Base-by-base conservation (phyloP, 345 rosid species). In the Durio zibethinus region DNA sequence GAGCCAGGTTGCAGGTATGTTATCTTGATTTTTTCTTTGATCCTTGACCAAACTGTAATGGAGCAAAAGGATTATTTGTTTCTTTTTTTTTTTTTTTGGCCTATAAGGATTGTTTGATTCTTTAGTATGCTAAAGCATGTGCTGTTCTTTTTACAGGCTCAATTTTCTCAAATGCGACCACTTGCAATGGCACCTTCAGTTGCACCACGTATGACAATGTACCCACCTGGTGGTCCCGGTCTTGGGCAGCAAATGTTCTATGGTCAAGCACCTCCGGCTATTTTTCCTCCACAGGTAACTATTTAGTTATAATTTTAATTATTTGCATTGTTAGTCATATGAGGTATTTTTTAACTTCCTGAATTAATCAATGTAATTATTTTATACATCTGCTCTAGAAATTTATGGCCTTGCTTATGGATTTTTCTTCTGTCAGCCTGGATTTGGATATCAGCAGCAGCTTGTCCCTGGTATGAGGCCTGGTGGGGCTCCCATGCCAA, bases 371-470 rank as follows among this genome's bases (percentile, higher is more conserved):
- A 23, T 42, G 9, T 42, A 10, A 12, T n/a, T 65, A 66, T 66
- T 63, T 33, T 62, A n/a, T 16, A 62, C 31, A n/a, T 40, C 18
- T 43, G 72, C 36, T 18, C 48, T 68, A 0, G 74, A 70, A 25
- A 48, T 27, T 70, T 20, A 70, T 29, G 54, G 21, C 3, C 20
- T 8, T 43, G 36, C 45, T 69, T 69, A 8, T 69, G 36, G 21
- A 15, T 15, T 45, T 68, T 68, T 45, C 23, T 68, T 45, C 10
- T 45, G 6, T 27, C 56, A 90, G 92, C 88, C 91, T 80, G 94
- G 97, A 40, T 92, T 90, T 87, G 94, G 97, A 57, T 92, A 90
- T 80, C 97, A 89, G 80, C 97, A 89, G 82, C 97, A 90, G 81
- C 92, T 90, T 76, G 89, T 89, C 76, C 91, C 94, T 31, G 94